Base-by-base conservation (phyloP, 495 filamentous ascomycete genomes). In the Lasiosphaeris hirsuta region DNA sequence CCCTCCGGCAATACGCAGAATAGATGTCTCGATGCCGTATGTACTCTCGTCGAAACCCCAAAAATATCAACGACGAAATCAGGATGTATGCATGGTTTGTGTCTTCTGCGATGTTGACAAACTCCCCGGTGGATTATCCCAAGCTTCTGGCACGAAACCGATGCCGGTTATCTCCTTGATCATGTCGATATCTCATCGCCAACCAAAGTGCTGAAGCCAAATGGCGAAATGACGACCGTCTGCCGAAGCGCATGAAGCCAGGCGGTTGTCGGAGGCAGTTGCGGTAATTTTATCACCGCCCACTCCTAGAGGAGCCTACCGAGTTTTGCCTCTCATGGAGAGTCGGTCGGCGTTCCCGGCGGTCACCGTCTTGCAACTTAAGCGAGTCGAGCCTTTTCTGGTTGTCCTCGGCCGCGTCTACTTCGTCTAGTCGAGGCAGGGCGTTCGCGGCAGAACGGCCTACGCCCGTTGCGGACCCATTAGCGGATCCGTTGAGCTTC, bases 301-400 rank as follows among this genome's bases (percentile, higher is more conserved):
- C 72, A 57, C 78, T 77, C 67, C 76, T 69, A 17, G 73, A 69
- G n/a, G 77, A 79, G 38, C 75, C 71, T 50, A 74, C 75, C 42
- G 78, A 80, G 58, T 71, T 74, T 60, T 80, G 78, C 53, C 78
- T 77, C 57, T 81, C 78, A 49, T 78, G 76, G 35, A 64, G 59
- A 7, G 64, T 63, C n/a, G 74, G 70, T 7, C 74, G 76, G 37
- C 77, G 75, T 30, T 74, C 74, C 33, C 70, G 63, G 43, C 75
- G 70, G 41, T 79, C 76, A 36, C 70, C 70, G 61, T 96, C 92
- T 61, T 92, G 87, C 60, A 96, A 73, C 70, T 91, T 89, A 59
- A 96, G 72, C 33, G 89, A 88, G 72, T 95, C 88, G 54, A 96
- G 75, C 57, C 90, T 81, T 69, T 89, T 86, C 71, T 90, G 86